Conservation (phyloP, 768 basidiomycete species). For the Tulasnella sp. region DNA sequence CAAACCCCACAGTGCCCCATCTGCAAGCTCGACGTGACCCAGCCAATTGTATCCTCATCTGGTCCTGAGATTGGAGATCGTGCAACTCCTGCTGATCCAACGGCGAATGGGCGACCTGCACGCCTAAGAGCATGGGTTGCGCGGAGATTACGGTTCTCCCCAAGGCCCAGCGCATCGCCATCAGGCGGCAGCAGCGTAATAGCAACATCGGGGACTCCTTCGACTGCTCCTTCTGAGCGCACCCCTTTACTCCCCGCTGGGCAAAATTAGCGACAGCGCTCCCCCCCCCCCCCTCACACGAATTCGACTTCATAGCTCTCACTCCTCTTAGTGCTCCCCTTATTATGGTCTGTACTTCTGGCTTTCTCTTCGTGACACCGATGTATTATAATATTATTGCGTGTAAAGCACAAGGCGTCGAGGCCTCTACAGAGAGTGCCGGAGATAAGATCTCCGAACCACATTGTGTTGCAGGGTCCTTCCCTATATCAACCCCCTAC, state of each 20-base stretch:
- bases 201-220: background rate
- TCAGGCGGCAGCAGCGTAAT: background rate
- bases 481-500: background rate
- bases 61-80: background rate
- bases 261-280: background rate
- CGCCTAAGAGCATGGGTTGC: background rate
- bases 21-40: slow-evolving; percentile 87
- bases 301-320: background rate
- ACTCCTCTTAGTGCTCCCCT: background rate
- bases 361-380: background rate
- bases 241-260: background rate
- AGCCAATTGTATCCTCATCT: slow-evolving; percentile 31
- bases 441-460: background rate
- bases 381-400: background rate
- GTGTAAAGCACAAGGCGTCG: background rate
- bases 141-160: background rate
- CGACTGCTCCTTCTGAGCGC: background rate
- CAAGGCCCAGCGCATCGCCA: background rate
- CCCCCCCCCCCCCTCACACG: background rate
- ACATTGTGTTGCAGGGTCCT: background rate
- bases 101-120: background rate
- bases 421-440: no score
- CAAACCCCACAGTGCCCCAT: slow-evolving; percentile 75
- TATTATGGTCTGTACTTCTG: background rate
- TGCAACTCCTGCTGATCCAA: background rate